phyloP scores from a whole-genome alignment of 1,139 yeast species.

The Dujonia santamariae region DNA sequence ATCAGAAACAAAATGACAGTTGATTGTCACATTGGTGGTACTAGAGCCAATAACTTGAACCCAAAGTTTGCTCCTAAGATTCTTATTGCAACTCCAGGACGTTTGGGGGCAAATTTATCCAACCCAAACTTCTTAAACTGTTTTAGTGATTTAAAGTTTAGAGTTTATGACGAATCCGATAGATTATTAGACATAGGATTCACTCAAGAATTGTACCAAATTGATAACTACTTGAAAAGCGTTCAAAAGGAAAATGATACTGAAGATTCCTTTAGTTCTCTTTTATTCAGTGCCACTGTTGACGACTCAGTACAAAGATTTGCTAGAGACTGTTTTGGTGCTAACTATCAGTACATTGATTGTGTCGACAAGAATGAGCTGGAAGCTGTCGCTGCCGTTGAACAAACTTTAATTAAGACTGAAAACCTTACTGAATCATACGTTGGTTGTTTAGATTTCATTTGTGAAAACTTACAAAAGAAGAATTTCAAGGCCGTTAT shows the following conservation, averaged over 20 bases:
- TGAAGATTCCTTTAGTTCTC: constrained; percentile 45
- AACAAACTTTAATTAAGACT: constrained; percentile 59
- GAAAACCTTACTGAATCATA: constrained; percentile 46
- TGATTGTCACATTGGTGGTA: constrained; percentile 40
- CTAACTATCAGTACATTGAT: constrained; percentile 65
- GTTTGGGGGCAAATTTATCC: constrained; percentile 62
- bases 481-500: constrained; percentile 69
- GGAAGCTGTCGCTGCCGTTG: constrained; percentile 76
- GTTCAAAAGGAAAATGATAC: constrained; percentile 23
- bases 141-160: constrained; percentile 55
- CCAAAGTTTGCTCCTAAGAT: constrained; percentile 34
- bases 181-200: constrained; percentile 77
- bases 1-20: constrained; percentile 16
- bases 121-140: constrained; percentile 41
- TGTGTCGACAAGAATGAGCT: constrained; percentile 75
- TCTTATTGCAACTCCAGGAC: constrained; percentile 89
- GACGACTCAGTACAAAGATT: constrained; percentile 63
- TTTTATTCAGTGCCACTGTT: constrained; percentile 87
- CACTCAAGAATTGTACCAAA: constrained; percentile 56
- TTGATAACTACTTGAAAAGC: constrained; percentile 46
- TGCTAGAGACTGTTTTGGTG: constrained; percentile 64
- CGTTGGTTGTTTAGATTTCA: constrained; percentile 50
- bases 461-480: constrained; percentile 28
- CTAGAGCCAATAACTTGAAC: constrained; percentile 18
- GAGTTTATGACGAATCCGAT: constrained; percentile 89